Evolutionary conservation across 495 filamentous ascomycete genomes (phyloP), one percentile per base, ranked within the genome.

Genomic region (Penicillium lividum): DNA sequence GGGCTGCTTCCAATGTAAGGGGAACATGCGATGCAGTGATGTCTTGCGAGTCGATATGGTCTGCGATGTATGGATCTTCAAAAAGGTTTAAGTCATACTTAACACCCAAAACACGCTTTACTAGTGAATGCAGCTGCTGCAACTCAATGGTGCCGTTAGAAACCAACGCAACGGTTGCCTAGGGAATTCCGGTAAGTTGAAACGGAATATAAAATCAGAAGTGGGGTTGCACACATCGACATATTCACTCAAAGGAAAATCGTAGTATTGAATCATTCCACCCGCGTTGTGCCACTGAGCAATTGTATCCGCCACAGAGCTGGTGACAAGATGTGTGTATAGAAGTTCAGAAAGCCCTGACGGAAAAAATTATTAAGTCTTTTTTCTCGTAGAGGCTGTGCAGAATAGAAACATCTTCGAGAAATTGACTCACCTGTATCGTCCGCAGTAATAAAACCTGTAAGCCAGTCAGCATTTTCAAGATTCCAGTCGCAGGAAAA

Each of bases 241-340:
- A 36, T 58, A 58, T 40, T 58, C 38, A 7, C 49, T 30, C 15
- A 58, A 30, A 16, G 56, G 49, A 27, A 58, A 58, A 38, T 58
- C 56, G 11, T 58, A 58, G 29, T 44, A 58, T 38, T 58, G 56
- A 11, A 58, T 40, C 36, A 58, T 58, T 28, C 56, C 56, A 25
- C 56, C 56, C 1, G 56, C 38, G 22, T 58, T 52, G 36, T 58
- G 56, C 56, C 56, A 58, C 15, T 58, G 56, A 10, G 48, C 38
- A n/a, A 58, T 58, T 2, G 56, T 58, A 30, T 58, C 56, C 15
- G 56, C 56, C 22, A 58, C 56, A 4, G 56, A 58, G 49, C 40
- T 53, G 29, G 56, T 58, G 28, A 58, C 56, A n/a, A 34, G 56
- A 44, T 58, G 56, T 25, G 56, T 58, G 13, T 52, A 33, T 4